These are phyloP conservation scores for Fagopyrum esculentum DNA, from an alignment of 148 eudicot genomes.

Conservation along the genomic window DNA sequence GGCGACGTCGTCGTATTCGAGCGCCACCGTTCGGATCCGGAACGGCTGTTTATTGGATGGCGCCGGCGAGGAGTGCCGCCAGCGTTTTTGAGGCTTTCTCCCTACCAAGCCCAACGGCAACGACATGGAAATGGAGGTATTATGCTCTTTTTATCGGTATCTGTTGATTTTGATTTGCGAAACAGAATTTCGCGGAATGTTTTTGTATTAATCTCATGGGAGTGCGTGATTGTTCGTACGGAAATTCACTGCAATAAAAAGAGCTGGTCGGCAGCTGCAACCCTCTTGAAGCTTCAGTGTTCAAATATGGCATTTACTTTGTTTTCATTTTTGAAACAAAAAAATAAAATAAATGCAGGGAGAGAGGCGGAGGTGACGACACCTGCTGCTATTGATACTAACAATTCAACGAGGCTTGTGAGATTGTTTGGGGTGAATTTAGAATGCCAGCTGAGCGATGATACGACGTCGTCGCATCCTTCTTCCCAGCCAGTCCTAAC, in stretches of 20 bases:
- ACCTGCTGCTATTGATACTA: background rate
- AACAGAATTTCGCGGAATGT: constrained; percentile 9
- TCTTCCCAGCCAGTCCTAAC: background rate
- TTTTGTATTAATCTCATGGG: constrained; percentile 7
- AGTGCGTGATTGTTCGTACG: constrained; percentile 17
- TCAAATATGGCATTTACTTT: background rate
- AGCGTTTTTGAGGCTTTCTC: constrained; percentile 9
- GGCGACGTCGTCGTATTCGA: constrained; percentile 74
- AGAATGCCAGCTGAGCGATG: constrained; percentile 44
- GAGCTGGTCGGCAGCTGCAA: no score
- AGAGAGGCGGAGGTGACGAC: constrained; percentile 14
- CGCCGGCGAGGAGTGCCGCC: constrained; percentile 29
- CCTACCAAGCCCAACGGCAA: constrained; percentile 36
- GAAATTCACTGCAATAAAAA: no score
- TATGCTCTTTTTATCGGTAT: background rate
- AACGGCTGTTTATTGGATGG: constrained; percentile 63
- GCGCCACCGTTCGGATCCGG: constrained; percentile 37
- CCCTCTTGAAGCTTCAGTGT: constrained; percentile 4
- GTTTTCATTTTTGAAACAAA: background rate
- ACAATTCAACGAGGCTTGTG: constrained; percentile 31
- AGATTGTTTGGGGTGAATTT: constrained; percentile 78
- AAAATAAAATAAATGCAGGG: constrained; percentile 14
- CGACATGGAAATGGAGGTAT: constrained; percentile 57
- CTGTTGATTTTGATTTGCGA: background rate
- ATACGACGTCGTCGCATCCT: constrained; percentile 37